Conservation (phyloP, 164 flowering plant genomes). For the Macadamia tetraphylla region DNA sequence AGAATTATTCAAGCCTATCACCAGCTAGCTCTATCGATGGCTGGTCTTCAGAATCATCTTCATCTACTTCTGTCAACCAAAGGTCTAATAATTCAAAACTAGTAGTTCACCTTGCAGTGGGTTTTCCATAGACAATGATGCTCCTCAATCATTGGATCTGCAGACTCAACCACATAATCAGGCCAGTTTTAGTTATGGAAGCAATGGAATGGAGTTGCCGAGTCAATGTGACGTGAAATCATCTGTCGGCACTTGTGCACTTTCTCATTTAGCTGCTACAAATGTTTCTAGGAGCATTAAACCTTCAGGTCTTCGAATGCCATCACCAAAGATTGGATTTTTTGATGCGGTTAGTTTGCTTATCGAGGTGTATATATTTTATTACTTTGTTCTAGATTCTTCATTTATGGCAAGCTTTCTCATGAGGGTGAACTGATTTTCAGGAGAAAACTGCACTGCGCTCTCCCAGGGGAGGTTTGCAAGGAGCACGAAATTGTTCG, state of each 20-base stretch:
- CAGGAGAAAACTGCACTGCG: conserved; percentile 20
- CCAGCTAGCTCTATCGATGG: conserved; percentile 80
- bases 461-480: conserved; percentile 28
- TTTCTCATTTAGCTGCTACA: conserved; percentile 25
- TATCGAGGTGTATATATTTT: not conserved
- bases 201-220: conserved; percentile 10
- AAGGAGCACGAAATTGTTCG: conserved; percentile 15
- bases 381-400: not conserved
- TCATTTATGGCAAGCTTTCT: not conserved
- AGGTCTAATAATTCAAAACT: conserved; percentile 30
- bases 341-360: conserved; percentile 79
- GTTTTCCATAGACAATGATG: conserved; percentile 16
- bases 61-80: conserved; percentile 52
- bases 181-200: conserved; percentile 7
- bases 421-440: conserved; percentile 1
- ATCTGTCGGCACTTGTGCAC: conserved; percentile 16
- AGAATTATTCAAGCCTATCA: conserved; percentile 40
- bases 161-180: conserved; percentile 14
- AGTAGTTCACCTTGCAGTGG: conserved; percentile 22
- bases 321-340: conserved; percentile 90
- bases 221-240: conserved; percentile 20
- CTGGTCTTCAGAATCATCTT: conserved; percentile 69
- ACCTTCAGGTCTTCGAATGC: conserved; percentile 84
- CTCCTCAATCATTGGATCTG: conserved; percentile 14
- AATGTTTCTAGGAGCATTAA: conserved; percentile 22